Conservation (phyloP, 768 basidiomycete species). For the Exsudoporus frostii region DNA sequence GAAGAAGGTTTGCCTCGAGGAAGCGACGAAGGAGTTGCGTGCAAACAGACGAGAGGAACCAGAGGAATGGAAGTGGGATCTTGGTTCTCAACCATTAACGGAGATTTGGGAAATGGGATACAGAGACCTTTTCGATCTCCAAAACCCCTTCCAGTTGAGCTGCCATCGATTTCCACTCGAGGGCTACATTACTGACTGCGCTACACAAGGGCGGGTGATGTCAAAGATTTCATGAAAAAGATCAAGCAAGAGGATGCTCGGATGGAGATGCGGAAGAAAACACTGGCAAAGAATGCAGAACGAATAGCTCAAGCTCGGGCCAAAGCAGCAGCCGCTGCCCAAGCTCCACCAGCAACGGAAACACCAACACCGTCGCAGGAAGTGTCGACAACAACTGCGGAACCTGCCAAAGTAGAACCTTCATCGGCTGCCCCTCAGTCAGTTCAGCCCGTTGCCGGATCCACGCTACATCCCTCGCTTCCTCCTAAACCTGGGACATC, state of each 20-base stretch:
- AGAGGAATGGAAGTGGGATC: constrained; percentile 58
- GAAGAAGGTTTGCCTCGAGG: constrained; percentile 54
- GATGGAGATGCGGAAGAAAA: constrained; percentile 50
- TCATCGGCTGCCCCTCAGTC: neutral
- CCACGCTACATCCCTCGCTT: constrained; percentile 64
- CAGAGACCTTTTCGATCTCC: constrained; percentile 56
- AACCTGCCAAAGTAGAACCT: constrained; percentile 22
- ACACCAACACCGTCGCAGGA: constrained; percentile 17
- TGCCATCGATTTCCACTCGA: constrained; percentile 2
- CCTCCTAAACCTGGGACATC: constrained; percentile 64
- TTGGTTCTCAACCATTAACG: constrained; percentile 68
- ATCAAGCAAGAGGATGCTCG: constrained; percentile 62
- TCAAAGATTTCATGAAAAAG: constrained; percentile 72
- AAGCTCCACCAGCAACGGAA: constrained; percentile 22
- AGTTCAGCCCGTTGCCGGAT: constrained; percentile 25
- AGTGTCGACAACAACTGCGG: constrained; percentile 2
- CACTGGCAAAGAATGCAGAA: constrained; percentile 37
- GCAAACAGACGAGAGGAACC: constrained; percentile 55
- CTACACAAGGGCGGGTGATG: constrained; percentile 57
- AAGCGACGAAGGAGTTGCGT: constrained; percentile 53
- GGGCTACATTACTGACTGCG: constrained; percentile 1
- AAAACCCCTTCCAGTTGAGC: constrained; percentile 65
- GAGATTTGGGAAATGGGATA: constrained; percentile 87
- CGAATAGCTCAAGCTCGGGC: constrained; percentile 40
- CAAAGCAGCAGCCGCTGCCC: constrained; percentile 38